Base-by-base conservation (phyloP, 2,329 filamentous ascomycete genomes). In the Karstenula rhodostoma region DNA sequence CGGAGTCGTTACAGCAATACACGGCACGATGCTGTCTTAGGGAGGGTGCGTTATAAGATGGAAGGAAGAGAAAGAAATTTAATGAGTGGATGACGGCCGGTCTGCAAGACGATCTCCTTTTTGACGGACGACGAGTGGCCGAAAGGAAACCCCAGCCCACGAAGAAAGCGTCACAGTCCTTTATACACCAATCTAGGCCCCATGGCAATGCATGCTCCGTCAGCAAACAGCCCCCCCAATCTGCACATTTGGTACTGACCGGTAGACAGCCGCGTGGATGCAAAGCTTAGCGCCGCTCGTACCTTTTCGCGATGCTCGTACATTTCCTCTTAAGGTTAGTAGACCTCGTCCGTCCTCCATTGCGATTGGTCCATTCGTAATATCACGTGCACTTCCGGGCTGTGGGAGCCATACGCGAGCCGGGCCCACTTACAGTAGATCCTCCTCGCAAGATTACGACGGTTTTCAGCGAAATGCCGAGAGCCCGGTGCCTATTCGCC, bases 311-410 rank as follows among this genome's bases (percentile, higher is more conserved):
- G 25, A 47, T 27, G 15, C 48, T 52, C 49, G 49, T 52, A 52
- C 49, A 52, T 52, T 52, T 32, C 49, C 49, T 19, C 22, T 17
- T 40, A n/a, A 19, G 19, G 37, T 54, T 55, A 46, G 42, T 27
- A 2, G n/a, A 4, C 12, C 33, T 57, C 54, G 54, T 35, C n/a
- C 43, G 17, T 19, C 22, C 27, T 29, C n/a, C 10, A 23, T 6
- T 5, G 23, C 29, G 27, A 55, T 55, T 46, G 42, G 52, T n/a
- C n/a, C 12, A 29, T 27, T 55, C 52, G 52, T 55, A 55, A 46
- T 15, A 25, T 55, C 52, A 55, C 52, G 52, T 55, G 52, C 37
- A 9, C 8, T 15, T 1, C 49, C 13, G 19, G 19, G 25, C 33
- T 25, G 7, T 17, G 29, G 10, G 49, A 13, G 27, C 19, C 49